A percentile compares a stretch with the other conserved stretches of the same genome.
Conservation (phyloP, 768 basidiomycete species). For the Tricholoma sp. region DNA sequence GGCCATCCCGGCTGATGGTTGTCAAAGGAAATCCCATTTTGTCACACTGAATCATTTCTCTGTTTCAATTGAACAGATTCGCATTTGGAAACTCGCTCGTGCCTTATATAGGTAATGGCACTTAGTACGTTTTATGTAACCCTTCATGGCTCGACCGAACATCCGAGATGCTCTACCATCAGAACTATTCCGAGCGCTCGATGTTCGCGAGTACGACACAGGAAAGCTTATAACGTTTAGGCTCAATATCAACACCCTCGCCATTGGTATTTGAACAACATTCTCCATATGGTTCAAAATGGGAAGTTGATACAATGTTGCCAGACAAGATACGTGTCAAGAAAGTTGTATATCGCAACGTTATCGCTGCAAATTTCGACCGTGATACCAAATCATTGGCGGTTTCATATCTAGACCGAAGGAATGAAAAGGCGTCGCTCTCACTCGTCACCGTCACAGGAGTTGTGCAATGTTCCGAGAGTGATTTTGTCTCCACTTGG, state of each 20-base stretch:
- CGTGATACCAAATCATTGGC: constrained; percentile 31
- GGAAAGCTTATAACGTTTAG: constrained; percentile 11
- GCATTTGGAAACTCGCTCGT: too few species aligned
- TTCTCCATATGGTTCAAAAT: neutral
- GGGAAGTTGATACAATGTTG: neutral
- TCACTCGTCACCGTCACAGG: constrained; percentile 42
- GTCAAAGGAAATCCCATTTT: too few species aligned
- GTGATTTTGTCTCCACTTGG: constrained; percentile 42
- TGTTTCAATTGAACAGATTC: too few species aligned
- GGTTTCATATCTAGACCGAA: constrained; percentile 47
- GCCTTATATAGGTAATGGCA: too few species aligned
- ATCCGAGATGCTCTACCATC: neutral
- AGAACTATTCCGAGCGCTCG: constrained; percentile 10
- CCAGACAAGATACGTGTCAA: neutral
- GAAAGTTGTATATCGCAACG: constrained; percentile 31
- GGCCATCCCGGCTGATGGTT: too few species aligned
- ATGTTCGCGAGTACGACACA: constrained; percentile 6
- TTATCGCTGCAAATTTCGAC: constrained; percentile 47
- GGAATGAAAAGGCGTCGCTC: constrained; percentile 33
- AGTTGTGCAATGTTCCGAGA: constrained; percentile 29
- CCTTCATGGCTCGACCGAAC: neutral
- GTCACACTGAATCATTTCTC: too few species aligned
- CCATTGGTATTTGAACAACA: constrained; percentile 5
- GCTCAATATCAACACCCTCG: constrained; percentile 9
- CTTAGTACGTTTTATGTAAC: neutral